Base-by-base conservation (phyloP, 192 early-diverging fungal species). In the Coemansia sp. region DNA sequence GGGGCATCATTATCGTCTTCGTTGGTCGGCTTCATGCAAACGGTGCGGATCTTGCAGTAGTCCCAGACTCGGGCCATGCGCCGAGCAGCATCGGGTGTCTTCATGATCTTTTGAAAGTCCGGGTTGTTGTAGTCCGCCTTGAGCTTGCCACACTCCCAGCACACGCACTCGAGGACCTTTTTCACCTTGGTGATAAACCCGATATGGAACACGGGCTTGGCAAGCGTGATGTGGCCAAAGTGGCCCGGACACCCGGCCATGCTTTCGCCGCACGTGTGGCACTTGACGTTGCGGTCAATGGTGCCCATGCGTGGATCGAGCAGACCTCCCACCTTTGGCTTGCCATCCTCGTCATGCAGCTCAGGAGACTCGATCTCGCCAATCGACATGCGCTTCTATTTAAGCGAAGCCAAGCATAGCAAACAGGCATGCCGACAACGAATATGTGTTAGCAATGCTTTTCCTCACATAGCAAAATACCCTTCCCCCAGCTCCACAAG, bases 241-340 rank as follows among this genome's bases (percentile, higher is more conserved):
- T 99, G 97, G 48, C 97, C 95, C 41, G 93, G 93, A 71, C 97
- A 99, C 65, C 94, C 90, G 15, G 86, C 85, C 93, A 95, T 95
- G 67, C 88, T 90, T 66, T 95, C 93, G 52, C 88, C 88, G 76
- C 97, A 99, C 8, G 97, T 98, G 60, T 90, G 88, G 72, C 97
- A 99, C 80, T 93, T 95, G 84, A 93, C 94, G 69, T 95, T 95
- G 58, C 93, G 88, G 73, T 99, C 95, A 62, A 96, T 93, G 14
- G 97, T 98, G 32, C 97, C 97, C 90, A 99, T 88, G 29, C 94
- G 85, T 41, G 93, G 87, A 73, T 99, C 97, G 26, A 94, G 72
- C 37, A 98, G 77, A 53, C 97, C 97, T 22, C 91, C 90, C 14
- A 80, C 74, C 80, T 92, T 93, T 53, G 93, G 92, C 56, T 89